A percentile compares a stretch with the other conserved stretches of the same genome.
phyloP scores from a whole-genome alignment of 2,329 filamentous ascomycete species.

The Thielaviopsis punctulata region DNA sequence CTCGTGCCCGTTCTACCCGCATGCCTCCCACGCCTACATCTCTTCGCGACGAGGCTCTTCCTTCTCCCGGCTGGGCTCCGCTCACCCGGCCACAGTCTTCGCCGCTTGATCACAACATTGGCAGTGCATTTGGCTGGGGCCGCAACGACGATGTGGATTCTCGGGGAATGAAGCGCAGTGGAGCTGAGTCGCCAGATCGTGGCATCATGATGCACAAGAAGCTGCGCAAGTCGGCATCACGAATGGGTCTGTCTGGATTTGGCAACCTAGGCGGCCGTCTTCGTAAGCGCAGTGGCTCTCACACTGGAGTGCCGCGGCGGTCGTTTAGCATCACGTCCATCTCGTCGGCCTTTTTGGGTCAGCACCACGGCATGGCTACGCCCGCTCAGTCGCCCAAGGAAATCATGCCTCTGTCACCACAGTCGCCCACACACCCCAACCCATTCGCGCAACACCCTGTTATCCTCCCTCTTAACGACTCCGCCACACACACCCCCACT shows the following conservation, averaged over 20 bases:
- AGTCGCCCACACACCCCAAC: constrained; percentile 6
- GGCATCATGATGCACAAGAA: constrained; percentile 26
- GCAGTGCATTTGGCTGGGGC: constrained; percentile 1
- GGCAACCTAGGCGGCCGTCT: constrained; percentile 20
- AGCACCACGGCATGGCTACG: constrained; percentile 12
- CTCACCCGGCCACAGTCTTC: constrained; percentile 14
- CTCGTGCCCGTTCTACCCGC: constrained; percentile 3
- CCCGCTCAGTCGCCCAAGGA: constrained; percentile 2
- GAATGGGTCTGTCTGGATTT: constrained; percentile 24
- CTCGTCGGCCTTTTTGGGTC: constrained; percentile 14
- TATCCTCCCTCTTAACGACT: neutral
- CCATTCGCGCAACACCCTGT: constrained; percentile 7
- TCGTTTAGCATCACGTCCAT: constrained; percentile 15
- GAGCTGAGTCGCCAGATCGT: constrained; percentile 22
- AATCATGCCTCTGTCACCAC: constrained; percentile 5
- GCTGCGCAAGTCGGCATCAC: constrained; percentile 33
- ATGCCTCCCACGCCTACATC: constrained; percentile 11
- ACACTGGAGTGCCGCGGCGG: constrained; percentile 12
- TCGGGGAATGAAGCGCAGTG: constrained; percentile 34
- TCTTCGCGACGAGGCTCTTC: constrained; percentile 5
- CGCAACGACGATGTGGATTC: constrained; percentile 14
- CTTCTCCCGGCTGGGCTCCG: constrained; percentile 7
- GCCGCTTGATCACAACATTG: constrained; percentile 10
- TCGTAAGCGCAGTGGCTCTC: constrained; percentile 16
- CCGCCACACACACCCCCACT: constrained; percentile 6